A percentile compares a stretch with the other conserved stretches of the same genome.
phyloP scores from a whole-genome alignment of 2,329 filamentous ascomycete species.

The Xylaria sp. region DNA sequence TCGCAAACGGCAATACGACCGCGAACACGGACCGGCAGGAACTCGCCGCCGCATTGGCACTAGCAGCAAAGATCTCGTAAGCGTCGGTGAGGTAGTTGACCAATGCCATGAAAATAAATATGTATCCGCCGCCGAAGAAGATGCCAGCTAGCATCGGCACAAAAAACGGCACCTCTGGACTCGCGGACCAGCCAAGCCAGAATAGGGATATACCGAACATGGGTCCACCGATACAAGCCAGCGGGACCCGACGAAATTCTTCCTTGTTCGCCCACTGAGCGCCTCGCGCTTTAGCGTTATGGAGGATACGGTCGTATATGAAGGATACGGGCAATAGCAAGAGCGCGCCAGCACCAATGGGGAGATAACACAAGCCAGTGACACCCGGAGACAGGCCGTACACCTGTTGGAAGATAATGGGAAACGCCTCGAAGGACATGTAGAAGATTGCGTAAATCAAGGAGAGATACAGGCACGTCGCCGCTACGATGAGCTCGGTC shows the following conservation, averaged over 20 bases:
- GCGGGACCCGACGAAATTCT: conserved; percentile 69
- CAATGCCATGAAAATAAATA: conserved; percentile 63
- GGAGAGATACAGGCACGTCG: conserved; percentile 70
- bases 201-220: conserved; percentile 60
- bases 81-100: conserved; percentile 68
- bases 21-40: conserved; percentile 54
- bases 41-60: conserved; percentile 55
- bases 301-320: conserved; percentile 64
- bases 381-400: conserved; percentile 67
- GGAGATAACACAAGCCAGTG: conserved; percentile 69
- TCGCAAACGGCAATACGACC: conserved; percentile 60
- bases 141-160: conserved; percentile 63
- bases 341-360: conserved; percentile 66
- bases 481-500: conserved; percentile 73
- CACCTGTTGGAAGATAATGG: conserved; percentile 65
- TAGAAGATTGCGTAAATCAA: conserved; percentile 68
- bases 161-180: conserved; percentile 50
- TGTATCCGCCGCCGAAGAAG: conserved; percentile 63
- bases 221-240: conserved; percentile 72
- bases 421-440: conserved; percentile 79
- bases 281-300: conserved; percentile 50
- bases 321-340: conserved; percentile 65
- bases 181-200: conserved; percentile 65
- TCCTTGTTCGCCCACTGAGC: conserved; percentile 63
- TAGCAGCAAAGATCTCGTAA: conserved; percentile 67